Evolutionary conservation across 176 grass and related monocot species (phyloP).

Genomic region (Musa troglodytarum): DNA sequence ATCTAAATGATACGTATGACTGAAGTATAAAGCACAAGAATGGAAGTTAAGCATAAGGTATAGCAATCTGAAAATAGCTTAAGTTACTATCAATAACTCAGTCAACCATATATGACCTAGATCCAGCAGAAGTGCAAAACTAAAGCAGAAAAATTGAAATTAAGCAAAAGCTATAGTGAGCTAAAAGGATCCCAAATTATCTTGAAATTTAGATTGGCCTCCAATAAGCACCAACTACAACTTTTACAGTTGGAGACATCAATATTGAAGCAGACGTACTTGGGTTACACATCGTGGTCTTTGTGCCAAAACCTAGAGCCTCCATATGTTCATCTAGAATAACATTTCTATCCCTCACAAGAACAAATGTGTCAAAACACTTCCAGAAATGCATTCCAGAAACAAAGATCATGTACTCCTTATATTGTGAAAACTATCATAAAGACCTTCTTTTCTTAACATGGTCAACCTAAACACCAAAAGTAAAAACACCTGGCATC

Average conservation of each 20-base stretch:
- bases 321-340: neutral
- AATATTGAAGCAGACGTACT: no score
- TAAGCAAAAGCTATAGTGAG: neutral
- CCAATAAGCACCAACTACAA: neutral
- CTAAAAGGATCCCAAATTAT: neutral
- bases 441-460: neutral
- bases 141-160: neutral
- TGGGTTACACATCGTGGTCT: no score
- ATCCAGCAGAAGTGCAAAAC: neutral
- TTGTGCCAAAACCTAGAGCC: neutral
- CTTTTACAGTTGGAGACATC: neutral
- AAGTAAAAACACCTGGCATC: neutral
- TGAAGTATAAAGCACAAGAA: no score
- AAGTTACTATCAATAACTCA: neutral
- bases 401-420: neutral
- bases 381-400: neutral
- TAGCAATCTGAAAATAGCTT: no score
- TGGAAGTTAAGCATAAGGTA: no score
- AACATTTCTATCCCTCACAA: neutral
- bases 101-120: neutral
- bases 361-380: neutral
- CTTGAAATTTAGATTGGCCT: neutral
- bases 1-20: no score
- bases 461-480: neutral
- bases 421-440: neutral